Conservation (phyloP, 495 filamentous ascomycete genomes). For the Neurospora intermedia region DNA sequence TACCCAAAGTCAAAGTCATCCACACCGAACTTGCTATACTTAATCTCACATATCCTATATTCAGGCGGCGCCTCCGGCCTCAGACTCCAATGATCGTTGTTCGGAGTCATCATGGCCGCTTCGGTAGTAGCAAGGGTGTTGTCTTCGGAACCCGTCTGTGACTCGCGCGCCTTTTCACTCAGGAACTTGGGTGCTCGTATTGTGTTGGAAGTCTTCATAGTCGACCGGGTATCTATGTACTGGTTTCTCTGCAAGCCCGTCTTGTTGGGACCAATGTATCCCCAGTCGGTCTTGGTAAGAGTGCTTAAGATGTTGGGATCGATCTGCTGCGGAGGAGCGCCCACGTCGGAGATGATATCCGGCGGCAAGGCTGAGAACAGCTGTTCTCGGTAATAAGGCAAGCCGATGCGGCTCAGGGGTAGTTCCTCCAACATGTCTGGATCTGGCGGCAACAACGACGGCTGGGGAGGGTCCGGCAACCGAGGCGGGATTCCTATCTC, state of each 20-base stretch:
- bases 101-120: constrained; percentile 48
- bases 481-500: constrained; percentile 73
- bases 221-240: constrained; percentile 60
- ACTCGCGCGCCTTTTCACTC: constrained; percentile 78
- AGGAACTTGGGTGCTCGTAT: constrained; percentile 71
- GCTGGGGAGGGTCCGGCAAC: constrained; percentile 52
- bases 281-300: constrained; percentile 57
- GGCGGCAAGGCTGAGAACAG: constrained; percentile 85
- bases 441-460: constrained; percentile 38
- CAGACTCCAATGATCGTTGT: constrained; percentile 47
- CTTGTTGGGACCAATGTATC: constrained; percentile 68
- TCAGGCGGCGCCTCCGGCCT: constrained; percentile 69
- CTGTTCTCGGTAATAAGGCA: constrained; percentile 85
- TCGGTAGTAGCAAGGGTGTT: constrained; percentile 45
- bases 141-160: constrained; percentile 40
- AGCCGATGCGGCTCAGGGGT: constrained; percentile 73
- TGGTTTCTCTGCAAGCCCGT: constrained; percentile 66
- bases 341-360: constrained; percentile 69
- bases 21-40: constrained; percentile 93
- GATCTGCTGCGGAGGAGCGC: constrained; percentile 65
- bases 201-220: constrained; percentile 43
- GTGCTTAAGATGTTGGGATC: constrained; percentile 62
- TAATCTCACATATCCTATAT: constrained; percentile 88
- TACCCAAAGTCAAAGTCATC: constrained; percentile 97
- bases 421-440: constrained; percentile 33